These are phyloP conservation scores for Stereum hirsutum DNA, from an alignment of 1,284 basidiomycete genomes.

Conservation along the genomic window DNA sequence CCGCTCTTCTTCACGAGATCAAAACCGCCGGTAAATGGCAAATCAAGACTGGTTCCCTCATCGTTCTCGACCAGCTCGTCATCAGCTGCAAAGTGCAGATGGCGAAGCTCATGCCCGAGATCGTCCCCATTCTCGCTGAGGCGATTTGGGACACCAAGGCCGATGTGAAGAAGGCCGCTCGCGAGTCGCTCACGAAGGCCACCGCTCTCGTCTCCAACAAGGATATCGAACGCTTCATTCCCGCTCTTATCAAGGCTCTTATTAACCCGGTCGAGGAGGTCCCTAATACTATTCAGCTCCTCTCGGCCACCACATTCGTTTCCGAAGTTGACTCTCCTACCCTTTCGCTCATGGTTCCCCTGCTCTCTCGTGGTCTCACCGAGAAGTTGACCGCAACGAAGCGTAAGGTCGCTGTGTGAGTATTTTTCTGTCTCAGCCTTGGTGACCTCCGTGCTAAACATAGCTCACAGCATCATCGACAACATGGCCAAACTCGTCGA, in stretches of 20 bases:
- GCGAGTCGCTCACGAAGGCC: constrained; percentile 89
- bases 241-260: constrained; percentile 93
- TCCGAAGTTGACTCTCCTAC: constrained; percentile 99
- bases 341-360: constrained; percentile 97
- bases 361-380: constrained; percentile 90
- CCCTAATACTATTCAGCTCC: constrained; percentile 90
- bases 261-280: constrained; percentile 99
- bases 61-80: constrained; percentile 88
- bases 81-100: constrained; percentile 78
- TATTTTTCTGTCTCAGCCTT: constrained; percentile 11
- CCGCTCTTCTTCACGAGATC: constrained; percentile 89
- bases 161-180: constrained; percentile 98
- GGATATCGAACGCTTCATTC: constrained; percentile 98
- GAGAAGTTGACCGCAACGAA: constrained; percentile 95
- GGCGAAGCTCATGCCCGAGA: constrained; percentile 89
- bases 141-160: constrained; percentile 99
- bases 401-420: constrained; percentile 92
- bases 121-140: constrained; percentile 92
- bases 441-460: constrained; percentile 9
- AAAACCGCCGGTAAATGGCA: constrained; percentile 99
- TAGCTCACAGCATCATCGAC: constrained; percentile 70
- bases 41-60: constrained; percentile 88
- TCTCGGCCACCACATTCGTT: constrained; percentile 99
- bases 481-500: constrained; percentile 99
- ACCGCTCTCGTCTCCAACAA: constrained; percentile 97